Conservation (phyloP, 2,329 filamentous ascomycete species). For the Fulvia fulva region DNA sequence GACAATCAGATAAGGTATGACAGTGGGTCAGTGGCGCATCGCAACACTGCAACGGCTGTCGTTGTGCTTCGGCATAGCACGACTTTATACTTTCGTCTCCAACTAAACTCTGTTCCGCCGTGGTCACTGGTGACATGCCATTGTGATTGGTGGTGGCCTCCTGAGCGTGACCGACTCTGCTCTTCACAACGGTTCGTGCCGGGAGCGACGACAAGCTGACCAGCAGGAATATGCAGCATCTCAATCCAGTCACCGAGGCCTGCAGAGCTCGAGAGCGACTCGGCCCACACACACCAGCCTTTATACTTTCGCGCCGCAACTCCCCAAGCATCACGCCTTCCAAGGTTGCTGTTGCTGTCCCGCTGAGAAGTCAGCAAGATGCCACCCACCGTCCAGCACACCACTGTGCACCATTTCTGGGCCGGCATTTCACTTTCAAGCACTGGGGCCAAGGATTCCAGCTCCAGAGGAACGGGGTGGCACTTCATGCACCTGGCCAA, state of each 20-base stretch:
- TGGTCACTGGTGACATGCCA: neutral
- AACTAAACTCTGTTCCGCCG: slow-evolving; percentile 1
- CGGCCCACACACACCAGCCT: neutral
- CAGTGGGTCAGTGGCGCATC: no score
- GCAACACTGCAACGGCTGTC: neutral
- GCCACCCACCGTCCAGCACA: neutral
- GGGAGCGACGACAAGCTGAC: neutral
- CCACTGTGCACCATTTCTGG: neutral
- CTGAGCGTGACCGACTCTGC: neutral
- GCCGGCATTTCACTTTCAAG: neutral
- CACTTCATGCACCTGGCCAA: neutral
- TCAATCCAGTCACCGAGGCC: no score
- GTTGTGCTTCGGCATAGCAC: neutral
- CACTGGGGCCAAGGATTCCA: neutral
- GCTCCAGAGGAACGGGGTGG: neutral
- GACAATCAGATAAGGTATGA: no score
- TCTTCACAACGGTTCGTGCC: slow-evolving; percentile 1
- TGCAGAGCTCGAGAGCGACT: neutral
- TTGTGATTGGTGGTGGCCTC: neutral
- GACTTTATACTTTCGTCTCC: neutral
- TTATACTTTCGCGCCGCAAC: neutral
- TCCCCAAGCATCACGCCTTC: neutral
- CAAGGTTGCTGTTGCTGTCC: neutral
- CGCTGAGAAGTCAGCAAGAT: neutral
- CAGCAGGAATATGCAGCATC: neutral